Conservation (phyloP, 2,329 filamentous ascomycete genomes). For the Tolypocladium tundrense region DNA sequence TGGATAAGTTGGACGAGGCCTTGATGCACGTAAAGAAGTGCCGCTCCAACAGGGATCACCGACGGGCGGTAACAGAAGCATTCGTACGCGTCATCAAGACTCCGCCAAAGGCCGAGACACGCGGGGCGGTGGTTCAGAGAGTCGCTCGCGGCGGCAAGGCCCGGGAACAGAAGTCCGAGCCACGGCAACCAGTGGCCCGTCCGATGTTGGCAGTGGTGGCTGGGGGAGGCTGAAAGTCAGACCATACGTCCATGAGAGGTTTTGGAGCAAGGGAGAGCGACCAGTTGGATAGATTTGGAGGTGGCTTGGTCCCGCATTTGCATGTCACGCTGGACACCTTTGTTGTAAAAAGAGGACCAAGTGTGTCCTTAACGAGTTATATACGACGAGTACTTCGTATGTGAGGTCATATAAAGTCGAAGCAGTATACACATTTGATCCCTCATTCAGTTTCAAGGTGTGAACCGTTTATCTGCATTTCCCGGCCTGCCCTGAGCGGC, state of each 20-base stretch:
- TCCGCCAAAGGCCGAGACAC: neutral
- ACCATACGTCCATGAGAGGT: neutral
- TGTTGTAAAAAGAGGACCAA: neutral
- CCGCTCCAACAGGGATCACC: conserved; percentile 7
- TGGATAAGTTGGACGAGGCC: conserved; percentile 12
- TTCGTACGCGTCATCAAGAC: conserved; percentile 7
- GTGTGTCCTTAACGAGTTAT: neutral
- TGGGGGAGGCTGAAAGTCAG: neutral
- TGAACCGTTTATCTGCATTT: neutral
- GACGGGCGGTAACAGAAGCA: conserved; percentile 10
- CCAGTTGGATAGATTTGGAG: neutral
- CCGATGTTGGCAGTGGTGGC: neutral
- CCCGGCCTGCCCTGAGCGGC: neutral
- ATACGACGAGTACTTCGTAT: neutral
- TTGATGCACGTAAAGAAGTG: conserved; percentile 14
- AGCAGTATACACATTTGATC: neutral
- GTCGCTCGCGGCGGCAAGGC: neutral
- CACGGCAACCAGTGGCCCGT: neutral
- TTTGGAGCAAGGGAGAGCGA: neutral
- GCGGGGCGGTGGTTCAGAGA: neutral
- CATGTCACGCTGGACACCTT: neutral
- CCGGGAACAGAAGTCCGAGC: neutral
- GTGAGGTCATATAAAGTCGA: neutral
- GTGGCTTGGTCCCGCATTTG: neutral
- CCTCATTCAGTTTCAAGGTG: neutral